Percentiles rank a stretch among this genome's conserved stretches.
These are phyloP conservation scores for Incumbomyces lentus DNA, from an alignment of 2,329 filamentous ascomycete genomes.

Conservation along the genomic window DNA sequence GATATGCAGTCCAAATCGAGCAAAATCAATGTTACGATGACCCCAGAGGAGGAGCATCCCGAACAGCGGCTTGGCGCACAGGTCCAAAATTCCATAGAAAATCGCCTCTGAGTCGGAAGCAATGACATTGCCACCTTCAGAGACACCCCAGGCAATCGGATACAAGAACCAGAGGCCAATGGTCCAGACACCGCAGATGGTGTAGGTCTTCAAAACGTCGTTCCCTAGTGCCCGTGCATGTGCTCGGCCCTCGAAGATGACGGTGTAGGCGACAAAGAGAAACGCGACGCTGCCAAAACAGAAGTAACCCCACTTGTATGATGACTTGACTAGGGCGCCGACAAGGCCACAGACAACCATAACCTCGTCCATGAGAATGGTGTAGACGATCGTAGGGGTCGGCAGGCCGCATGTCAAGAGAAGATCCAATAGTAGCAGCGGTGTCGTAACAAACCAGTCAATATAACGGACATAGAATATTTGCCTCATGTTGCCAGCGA, in stretches of 20 bases:
- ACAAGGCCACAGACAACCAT: slow-evolving; percentile 60
- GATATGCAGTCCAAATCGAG: slow-evolving; percentile 31
- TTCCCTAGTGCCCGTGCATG: slow-evolving; percentile 47
- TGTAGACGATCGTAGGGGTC: slow-evolving; percentile 53
- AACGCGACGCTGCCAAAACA: slow-evolving; percentile 46
- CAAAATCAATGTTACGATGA: slow-evolving; percentile 52
- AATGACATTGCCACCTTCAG: slow-evolving; percentile 56
- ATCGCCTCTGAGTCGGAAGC: slow-evolving; percentile 55
- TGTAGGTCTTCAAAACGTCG: slow-evolving; percentile 44
- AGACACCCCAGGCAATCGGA: slow-evolving; percentile 54
- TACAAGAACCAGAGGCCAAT: slow-evolving; percentile 54
- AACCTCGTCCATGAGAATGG: slow-evolving; percentile 52
- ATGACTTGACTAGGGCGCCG: slow-evolving; percentile 51
- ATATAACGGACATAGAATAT: slow-evolving; percentile 60
- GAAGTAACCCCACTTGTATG: slow-evolving; percentile 54
- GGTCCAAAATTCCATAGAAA: slow-evolving; percentile 53
- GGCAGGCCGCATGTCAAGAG: slow-evolving; percentile 55
- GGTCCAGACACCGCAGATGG: slow-evolving; percentile 49
- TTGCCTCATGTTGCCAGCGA: slow-evolving; percentile 45
- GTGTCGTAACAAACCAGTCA: slow-evolving; percentile 55
- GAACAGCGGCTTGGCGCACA: slow-evolving; percentile 56
- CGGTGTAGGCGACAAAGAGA: slow-evolving; percentile 50
- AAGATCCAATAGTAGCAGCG: slow-evolving; percentile 52
- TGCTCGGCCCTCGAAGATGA: slow-evolving; percentile 46
- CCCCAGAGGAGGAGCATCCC: slow-evolving; percentile 51